phyloP scores from a whole-genome alignment of 345 rosid species.

The Bretschneidera sinensis region DNA sequence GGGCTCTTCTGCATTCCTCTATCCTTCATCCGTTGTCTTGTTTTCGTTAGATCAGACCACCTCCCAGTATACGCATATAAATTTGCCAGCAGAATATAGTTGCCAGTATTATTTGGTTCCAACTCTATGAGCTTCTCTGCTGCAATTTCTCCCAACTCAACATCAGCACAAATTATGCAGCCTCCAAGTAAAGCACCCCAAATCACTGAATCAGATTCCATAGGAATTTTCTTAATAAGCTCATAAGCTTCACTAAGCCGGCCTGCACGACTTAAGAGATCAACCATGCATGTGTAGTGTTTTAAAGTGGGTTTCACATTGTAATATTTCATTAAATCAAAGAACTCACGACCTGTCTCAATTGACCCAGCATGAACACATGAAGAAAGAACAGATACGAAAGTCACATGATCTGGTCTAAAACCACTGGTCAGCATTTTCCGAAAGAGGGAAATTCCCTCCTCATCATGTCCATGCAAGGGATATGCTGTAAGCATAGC shows the following conservation, averaged over 20 bases:
- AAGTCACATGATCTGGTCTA: conserved; percentile 51
- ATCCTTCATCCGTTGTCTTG: conserved; percentile 32
- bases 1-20: conserved; percentile 44
- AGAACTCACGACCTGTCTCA: conserved; percentile 32
- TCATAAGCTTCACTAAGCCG: conserved; percentile 39
- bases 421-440: conserved; percentile 34
- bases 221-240: conserved; percentile 32
- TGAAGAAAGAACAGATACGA: conserved; percentile 46
- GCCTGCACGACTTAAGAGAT: conserved; percentile 50
- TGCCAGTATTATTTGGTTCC: conserved; percentile 43
- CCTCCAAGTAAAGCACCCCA: conserved; percentile 54
- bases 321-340: conserved; percentile 34
- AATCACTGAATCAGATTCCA: conserved; percentile 45
- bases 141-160: conserved; percentile 45
- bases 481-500: conserved; percentile 53
- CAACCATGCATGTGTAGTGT: conserved; percentile 59
- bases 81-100: conserved; percentile 42
- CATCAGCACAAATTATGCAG: conserved; percentile 37
- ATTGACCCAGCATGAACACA: conserved; percentile 51
- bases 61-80: conserved; percentile 48
- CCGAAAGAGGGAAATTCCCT: conserved; percentile 40
- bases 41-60: conserved; percentile 40
- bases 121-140: conserved; percentile 37
- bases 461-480: conserved; percentile 47
- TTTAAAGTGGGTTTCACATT: conserved; percentile 35